Evolutionary conservation across 2,329 filamentous ascomycete species (phyloP).

Genomic region (Penicillium sp.): DNA sequence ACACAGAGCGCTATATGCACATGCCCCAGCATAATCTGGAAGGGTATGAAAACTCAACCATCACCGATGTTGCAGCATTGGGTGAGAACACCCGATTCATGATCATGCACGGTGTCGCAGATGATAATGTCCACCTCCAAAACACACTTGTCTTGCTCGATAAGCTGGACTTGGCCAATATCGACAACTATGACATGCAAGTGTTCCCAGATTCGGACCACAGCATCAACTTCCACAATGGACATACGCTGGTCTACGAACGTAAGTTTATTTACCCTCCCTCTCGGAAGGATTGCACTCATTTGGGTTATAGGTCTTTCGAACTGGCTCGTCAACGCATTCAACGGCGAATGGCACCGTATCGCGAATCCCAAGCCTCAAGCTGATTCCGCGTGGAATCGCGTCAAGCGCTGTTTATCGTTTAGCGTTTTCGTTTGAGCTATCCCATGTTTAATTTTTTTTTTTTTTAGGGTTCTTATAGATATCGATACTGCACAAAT

Average conservation of each 20-base stretch:
- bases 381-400: conserved; percentile 33
- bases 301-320: conserved; percentile 39
- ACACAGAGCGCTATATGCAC: conserved; percentile 80
- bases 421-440: conserved; percentile 7
- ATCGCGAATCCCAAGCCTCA: conserved; percentile 58
- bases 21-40: conserved; percentile 79
- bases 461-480: conserved; percentile 4
- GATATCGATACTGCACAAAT: not conserved
- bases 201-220: conserved; percentile 97
- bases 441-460: conserved; percentile 2
- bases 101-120: conserved; percentile 93
- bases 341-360: conserved; percentile 90
- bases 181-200: conserved; percentile 96
- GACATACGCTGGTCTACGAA: conserved; percentile 87
- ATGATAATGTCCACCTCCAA: conserved; percentile 98
- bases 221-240: conserved; percentile 92
- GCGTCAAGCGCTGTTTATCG: conserved; percentile 24
- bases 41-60: conserved; percentile 76
- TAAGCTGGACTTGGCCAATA: conserved; percentile 75
- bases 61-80: conserved; percentile 76
- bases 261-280: conserved; percentile 61
- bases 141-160: conserved; percentile 89
- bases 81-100: conserved; percentile 81
- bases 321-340: conserved; percentile 95
- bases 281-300: not conserved